Evolutionary conservation across 495 filamentous ascomycete genomes (phyloP), one percentile per base, ranked within the genome.

Genomic region (Lichenothelia convexa): DNA sequence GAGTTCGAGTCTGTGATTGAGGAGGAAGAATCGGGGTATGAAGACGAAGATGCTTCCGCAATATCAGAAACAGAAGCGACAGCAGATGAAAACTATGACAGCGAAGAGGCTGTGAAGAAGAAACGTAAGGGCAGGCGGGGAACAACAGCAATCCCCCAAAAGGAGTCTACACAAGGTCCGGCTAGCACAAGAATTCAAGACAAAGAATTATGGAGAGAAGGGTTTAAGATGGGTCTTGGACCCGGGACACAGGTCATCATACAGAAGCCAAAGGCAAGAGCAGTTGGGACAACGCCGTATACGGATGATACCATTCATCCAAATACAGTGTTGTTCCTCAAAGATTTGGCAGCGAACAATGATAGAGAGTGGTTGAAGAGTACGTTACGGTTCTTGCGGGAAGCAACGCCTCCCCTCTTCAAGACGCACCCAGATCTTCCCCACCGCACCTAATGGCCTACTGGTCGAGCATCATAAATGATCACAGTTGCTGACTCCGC

Each of bases 301-400:
- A 51, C 60, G 20, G 73, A 82, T 41, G 60, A 73, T 26, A 71
- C 56, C 4, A 56, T 93, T 30, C 84, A 93, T 57, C 72, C 74
- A 18, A 91, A 93, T 46, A 93, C 82, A 5, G 54, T 84, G 40
- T 60, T 74, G 2, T 93, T 93, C 50, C 58, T 93, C 41, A 54
- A 61, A 34, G 81, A 89, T 45, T 60, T 93, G 33, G 70, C 68
- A 39, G 59, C 63, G 36, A 80, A 93, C 49, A 93, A 93, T 54
- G 68, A 83, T 20, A 66, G 84, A 29, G 54, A 71, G 40, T 91
- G 83, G 83, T 59, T 91, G 35, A 86, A 86, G 63, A 58, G 77
- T 84, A 61, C 41, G 58, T n/a, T n/a, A n/a, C n/a, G n/a, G n/a
- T n/a, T n/a, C n/a, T n/a, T n/a, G n/a, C n/a, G n/a, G n/a, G n/a